A percentile compares a stretch with the other conserved stretches of the same genome.
phyloP scores from a whole-genome alignment of 257 asterid genomes.

The Ocimum tenuiflorum region DNA sequence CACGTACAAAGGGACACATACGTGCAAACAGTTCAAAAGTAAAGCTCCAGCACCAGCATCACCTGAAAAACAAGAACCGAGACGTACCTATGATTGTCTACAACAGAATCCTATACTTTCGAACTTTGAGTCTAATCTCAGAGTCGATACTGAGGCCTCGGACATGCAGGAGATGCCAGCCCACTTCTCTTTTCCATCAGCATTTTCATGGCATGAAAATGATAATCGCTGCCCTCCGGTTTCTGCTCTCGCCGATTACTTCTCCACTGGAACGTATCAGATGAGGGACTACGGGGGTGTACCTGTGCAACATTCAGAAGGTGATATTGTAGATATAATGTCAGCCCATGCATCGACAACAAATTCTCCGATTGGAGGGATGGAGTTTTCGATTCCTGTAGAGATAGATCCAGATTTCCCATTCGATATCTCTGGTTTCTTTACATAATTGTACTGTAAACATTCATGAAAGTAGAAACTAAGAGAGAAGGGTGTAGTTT shows the following conservation, averaged over 20 bases:
- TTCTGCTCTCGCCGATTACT: slow-evolving; percentile 36
- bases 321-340: slow-evolving; percentile 43
- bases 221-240: slow-evolving; percentile 34
- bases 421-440: slow-evolving; percentile 33
- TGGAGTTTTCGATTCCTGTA: slow-evolving; percentile 43
- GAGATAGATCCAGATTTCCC: slow-evolving; percentile 47
- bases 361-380: slow-evolving; percentile 59
- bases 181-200: slow-evolving; percentile 54
- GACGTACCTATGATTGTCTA: slow-evolving; percentile 15
- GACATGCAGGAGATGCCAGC: slow-evolving; percentile 27
- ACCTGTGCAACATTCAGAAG: no score
- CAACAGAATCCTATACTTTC: slow-evolving; percentile 38
- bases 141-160: slow-evolving; percentile 44
- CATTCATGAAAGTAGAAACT: slow-evolving; percentile 9
- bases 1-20: slow-evolving; percentile 71
- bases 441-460: slow-evolving; percentile 27
- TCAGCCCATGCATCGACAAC: slow-evolving; percentile 66
- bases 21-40: slow-evolving; percentile 34
- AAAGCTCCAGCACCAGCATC: slow-evolving; percentile 35
- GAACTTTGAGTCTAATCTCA: slow-evolving; percentile 45
- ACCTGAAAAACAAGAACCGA: slow-evolving; percentile 37
- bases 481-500: background rate
- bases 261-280: slow-evolving; percentile 21
- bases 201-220: slow-evolving; percentile 28
- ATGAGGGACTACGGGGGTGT: slow-evolving; percentile 17